Conservation (phyloP, 163 green algal genomes). For the Prototheca cutis region DNA sequence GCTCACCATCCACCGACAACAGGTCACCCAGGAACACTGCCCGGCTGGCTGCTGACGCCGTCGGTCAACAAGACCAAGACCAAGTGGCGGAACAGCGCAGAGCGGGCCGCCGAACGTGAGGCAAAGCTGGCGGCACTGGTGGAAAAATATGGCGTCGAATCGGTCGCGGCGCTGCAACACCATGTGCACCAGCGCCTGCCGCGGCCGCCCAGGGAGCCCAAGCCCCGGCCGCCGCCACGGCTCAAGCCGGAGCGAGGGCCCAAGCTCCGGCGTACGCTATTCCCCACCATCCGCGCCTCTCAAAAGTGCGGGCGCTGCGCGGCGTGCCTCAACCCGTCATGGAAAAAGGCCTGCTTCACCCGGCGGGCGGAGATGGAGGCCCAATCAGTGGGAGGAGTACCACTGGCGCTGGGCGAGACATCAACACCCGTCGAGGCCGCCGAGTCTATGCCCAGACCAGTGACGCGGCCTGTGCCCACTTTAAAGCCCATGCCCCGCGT, state of each 20-base stretch:
- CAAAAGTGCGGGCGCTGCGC: constrained; percentile 19
- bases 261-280: background rate
- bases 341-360: constrained; percentile 35
- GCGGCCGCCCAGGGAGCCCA: background rate
- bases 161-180: background rate
- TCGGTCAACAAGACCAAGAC: constrained; percentile 14
- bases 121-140: constrained; percentile 2
- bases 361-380: constrained; percentile 14
- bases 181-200: too few species aligned
- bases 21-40: constrained; percentile 15
- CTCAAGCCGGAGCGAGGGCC: background rate
- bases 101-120: constrained; percentile 8
- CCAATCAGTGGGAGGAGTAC: too few species aligned
- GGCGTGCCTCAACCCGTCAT: constrained; percentile 25
- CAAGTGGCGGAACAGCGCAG: constrained; percentile 5
- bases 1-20: too few species aligned
- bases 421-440: too few species aligned
- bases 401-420: too few species aligned
- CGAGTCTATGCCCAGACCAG: too few species aligned
- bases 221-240: background rate
- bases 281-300: background rate
- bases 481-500: too few species aligned
- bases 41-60: constrained; percentile 12
- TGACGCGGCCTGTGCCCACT: too few species aligned
- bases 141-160: background rate